A percentile compares a stretch with the other conserved stretches of the same genome.
Evolutionary conservation across 148 eudicot genomes (phyloP).

Genomic region (Vaccinium corymbosum): DNA sequence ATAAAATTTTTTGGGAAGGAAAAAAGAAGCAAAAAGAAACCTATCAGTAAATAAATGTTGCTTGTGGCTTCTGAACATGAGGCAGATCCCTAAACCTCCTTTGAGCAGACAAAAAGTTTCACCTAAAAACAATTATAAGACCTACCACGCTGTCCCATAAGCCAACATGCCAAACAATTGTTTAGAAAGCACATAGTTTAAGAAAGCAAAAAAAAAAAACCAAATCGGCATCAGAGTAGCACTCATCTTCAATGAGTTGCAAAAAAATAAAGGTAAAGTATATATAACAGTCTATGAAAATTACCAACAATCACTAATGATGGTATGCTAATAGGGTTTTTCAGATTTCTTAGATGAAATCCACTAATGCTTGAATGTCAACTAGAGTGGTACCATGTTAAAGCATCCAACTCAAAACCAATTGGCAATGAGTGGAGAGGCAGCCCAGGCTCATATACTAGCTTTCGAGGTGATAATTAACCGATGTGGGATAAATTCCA

Average conservation of each 20-base stretch:
- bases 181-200: not conserved
- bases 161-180: not conserved
- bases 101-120: not conserved
- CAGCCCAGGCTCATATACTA: too few species aligned
- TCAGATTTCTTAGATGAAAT: not conserved
- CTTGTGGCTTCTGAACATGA: not conserved
- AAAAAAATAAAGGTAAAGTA: slow-evolving; percentile 10
- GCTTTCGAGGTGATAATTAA: too few species aligned
- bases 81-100: not conserved
- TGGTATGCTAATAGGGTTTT: not conserved
- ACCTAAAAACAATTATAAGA: not conserved
- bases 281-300: not conserved
- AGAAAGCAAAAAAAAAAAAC: not conserved
- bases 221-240: not conserved
- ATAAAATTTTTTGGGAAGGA: not conserved
- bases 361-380: not conserved
- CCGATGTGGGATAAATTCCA: too few species aligned
- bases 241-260: not conserved
- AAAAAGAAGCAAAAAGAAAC: not conserved
- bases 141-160: not conserved
- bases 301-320: not conserved
- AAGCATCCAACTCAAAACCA: too few species aligned
- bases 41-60: not conserved
- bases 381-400: not conserved
- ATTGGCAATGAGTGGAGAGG: too few species aligned